Conservation (phyloP, 345 rosid genomes). For the Crucihimalaya himalaica region DNA sequence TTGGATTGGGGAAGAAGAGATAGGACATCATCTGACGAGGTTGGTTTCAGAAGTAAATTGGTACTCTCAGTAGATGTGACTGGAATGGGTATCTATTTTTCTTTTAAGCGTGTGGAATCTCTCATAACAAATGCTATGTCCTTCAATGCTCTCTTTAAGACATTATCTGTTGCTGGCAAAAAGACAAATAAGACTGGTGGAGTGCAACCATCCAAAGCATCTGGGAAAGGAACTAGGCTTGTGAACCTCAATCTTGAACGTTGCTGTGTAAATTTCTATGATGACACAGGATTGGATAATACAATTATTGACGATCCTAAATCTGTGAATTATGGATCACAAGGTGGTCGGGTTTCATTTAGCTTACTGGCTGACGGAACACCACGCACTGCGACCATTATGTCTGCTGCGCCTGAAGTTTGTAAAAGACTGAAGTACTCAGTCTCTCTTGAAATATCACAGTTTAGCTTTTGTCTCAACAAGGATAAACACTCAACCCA, state of each 20-base stretch:
- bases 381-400: conserved; percentile 69
- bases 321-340: conserved; percentile 97
- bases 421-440: conserved; percentile 66
- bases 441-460: conserved; percentile 74
- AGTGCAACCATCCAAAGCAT: conserved; percentile 54
- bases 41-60: conserved; percentile 59
- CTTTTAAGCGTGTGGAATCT: conserved; percentile 75
- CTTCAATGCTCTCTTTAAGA: conserved; percentile 66
- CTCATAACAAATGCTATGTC: conserved; percentile 71
- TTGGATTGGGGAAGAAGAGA: conserved; percentile 93
- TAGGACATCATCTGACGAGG: conserved; percentile 62
- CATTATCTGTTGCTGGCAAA: conserved; percentile 53
- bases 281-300: conserved; percentile 69
- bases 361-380: conserved; percentile 75
- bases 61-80: conserved; percentile 85
- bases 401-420: conserved; percentile 56
- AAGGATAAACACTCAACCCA: conserved; percentile 88
- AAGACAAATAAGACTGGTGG: conserved; percentile 50
- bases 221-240: conserved; percentile 83
- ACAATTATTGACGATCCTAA: conserved; percentile 78
- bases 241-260: conserved; percentile 76
- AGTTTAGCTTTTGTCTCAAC: conserved; percentile 68
- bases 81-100: conserved; percentile 74
- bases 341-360: conserved; percentile 80
- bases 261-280: conserved; percentile 72